phyloP scores from a whole-genome alignment of 352 stramenopile genomes.

The Phytophthora niederhauseri region DNA sequence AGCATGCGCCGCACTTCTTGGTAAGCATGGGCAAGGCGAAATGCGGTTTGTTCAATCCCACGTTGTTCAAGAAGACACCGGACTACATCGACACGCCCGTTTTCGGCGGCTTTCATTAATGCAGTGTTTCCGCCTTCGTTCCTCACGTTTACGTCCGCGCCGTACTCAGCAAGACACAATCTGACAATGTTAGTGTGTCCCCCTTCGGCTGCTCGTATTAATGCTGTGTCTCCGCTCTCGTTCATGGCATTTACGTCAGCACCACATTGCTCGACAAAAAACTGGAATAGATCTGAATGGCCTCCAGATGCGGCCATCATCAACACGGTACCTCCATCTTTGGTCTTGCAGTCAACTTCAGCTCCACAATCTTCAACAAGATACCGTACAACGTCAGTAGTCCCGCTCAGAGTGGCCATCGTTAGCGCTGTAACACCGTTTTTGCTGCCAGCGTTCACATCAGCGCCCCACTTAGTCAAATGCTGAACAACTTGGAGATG shows the following conservation, averaged over 20 bases:
- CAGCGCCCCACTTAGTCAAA: background rate
- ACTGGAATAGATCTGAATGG: background rate
- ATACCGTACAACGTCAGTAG: constrained; percentile 1
- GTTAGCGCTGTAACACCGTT: background rate
- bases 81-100: background rate
- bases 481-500: background rate
- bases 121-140: background rate
- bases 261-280: background rate
- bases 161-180: background rate
- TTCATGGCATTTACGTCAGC: background rate
- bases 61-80: background rate
- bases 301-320: background rate
- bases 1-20: constrained; percentile 5
- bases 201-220: background rate
- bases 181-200: background rate
- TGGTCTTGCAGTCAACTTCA: background rate
- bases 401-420: background rate
- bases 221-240: background rate
- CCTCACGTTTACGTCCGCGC: background rate
- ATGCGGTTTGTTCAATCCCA: background rate
- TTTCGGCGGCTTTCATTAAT: background rate
- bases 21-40: background rate
- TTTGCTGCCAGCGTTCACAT: background rate
- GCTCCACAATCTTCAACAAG: background rate
- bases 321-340: background rate